Evolutionary conservation across 2,329 filamentous ascomycete species (phyloP).

Genomic region (Apiospora rasikravindrae): DNA sequence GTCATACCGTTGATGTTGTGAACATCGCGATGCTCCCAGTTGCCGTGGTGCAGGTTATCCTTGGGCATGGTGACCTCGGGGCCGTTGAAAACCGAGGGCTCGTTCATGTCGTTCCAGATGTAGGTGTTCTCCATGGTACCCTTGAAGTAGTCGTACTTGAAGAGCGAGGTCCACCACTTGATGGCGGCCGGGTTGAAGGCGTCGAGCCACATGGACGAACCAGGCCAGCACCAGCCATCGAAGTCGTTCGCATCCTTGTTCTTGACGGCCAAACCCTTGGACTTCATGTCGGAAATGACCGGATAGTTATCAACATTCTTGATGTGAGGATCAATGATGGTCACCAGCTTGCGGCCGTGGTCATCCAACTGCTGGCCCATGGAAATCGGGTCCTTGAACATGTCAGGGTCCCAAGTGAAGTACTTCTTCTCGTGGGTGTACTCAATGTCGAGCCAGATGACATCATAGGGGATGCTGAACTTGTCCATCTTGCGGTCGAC

Average conservation of each 20-base stretch:
- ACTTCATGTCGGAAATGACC: constrained; percentile 81
- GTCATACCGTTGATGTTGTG: constrained; percentile 97
- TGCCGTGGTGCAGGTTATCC: constrained; percentile 88
- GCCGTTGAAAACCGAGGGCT: constrained; percentile 98
- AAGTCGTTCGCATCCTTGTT: constrained; percentile 90
- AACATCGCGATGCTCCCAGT: constrained; percentile 96
- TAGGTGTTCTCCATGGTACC: constrained; percentile 86
- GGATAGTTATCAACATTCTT: constrained; percentile 85
- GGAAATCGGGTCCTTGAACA: constrained; percentile 81
- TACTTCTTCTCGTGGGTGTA: constrained; percentile 98
- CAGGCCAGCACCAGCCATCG: constrained; percentile 99
- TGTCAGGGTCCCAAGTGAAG: constrained; percentile 94
- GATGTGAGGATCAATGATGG: constrained; percentile 97
- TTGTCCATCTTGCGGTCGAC: constrained; percentile 97
- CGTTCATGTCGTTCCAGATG: constrained; percentile 99
- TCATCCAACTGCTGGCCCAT: constrained; percentile 90
- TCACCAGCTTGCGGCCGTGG: constrained; percentile 86
- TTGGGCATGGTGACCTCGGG: constrained; percentile 99
- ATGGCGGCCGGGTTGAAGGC: constrained; percentile 91
- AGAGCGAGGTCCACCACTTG: constrained; percentile 89
- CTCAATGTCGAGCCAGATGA: constrained; percentile 98
- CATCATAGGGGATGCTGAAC: constrained; percentile 93
- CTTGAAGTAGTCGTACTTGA: constrained; percentile 87
- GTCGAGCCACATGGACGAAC: constrained; percentile 95
- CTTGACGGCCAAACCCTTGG: constrained; percentile 80